Percentiles rank a stretch among this genome's conserved stretches.
phyloP scores from a whole-genome alignment of 805 yeast genomes.

The Clavispora vitiphila region DNA sequence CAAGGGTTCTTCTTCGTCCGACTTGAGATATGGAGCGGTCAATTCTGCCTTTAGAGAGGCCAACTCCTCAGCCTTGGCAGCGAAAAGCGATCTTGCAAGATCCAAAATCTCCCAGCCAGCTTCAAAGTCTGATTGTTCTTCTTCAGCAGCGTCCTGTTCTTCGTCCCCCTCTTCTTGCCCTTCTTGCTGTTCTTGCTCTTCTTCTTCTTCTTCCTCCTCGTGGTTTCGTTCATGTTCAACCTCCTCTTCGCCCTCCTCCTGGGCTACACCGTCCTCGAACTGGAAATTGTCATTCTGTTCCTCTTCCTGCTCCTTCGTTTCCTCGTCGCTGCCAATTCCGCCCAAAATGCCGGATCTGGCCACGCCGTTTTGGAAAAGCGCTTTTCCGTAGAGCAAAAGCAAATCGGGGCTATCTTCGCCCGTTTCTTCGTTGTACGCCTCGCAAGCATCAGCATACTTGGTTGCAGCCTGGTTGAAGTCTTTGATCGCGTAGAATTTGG shows the following conservation, averaged over 20 bases:
- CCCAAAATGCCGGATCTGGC: slow-evolving; percentile 74
- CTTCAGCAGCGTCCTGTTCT: slow-evolving; percentile 24
- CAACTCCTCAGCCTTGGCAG: slow-evolving; percentile 33
- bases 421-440: slow-evolving; percentile 40
- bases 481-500: slow-evolving; percentile 57
- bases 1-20: slow-evolving; percentile 26
- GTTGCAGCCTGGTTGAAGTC: slow-evolving; percentile 67
- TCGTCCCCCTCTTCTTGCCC: slow-evolving; percentile 21
- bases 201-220: slow-evolving; percentile 18
- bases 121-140: slow-evolving; percentile 67
- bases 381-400: slow-evolving; percentile 70
- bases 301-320: slow-evolving; percentile 2
- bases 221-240: slow-evolving; percentile 7
- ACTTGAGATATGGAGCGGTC: slow-evolving; percentile 24
- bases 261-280: slow-evolving; percentile 12
- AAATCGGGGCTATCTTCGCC: slow-evolving; percentile 70
- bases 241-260: slow-evolving; percentile 5
- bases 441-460: slow-evolving; percentile 71
- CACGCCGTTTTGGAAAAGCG: slow-evolving; percentile 74
- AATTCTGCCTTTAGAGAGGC: slow-evolving; percentile 2
- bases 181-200: slow-evolving; percentile 9
- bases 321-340: slow-evolving; percentile 6
- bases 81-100: slow-evolving; percentile 64
- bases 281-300: slow-evolving; percentile 12
- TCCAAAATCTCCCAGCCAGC: slow-evolving; percentile 87